Evolutionary conservation across 2,329 filamentous ascomycete genomes (phyloP), one percentile per base, ranked within the genome.

Genomic region (Fusarium ramigenum): DNA sequence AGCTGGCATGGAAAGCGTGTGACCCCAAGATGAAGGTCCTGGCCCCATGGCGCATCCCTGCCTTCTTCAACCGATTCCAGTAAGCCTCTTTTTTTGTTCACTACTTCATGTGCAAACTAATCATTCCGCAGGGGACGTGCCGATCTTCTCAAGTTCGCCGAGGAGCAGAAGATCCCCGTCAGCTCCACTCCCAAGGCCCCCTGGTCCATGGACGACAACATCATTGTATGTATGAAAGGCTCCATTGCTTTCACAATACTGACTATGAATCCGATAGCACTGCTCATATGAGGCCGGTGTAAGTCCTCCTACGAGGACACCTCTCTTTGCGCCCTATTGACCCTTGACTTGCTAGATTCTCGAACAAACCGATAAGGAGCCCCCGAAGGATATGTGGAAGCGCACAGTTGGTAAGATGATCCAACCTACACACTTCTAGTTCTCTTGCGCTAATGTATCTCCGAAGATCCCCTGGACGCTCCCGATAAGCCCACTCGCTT

Each of bases 361-460:
- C 16, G 91, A 92, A 82, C 86, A 87, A 64, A 83, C 85, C 16
- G 78, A 86, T 74, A 82, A 85, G 66, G 87, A 88, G 67, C 87
- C 92, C 44, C 91, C 91, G 21, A 85, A 88, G 75, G 89, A 93
- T 76, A 90, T 94, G 87, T 94, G 92, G 92, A 93, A 87, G 77
- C 83, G 88, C 78, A 88, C 87, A 30, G 77, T 82, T 49, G 63
- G 63, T 65, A 57, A 64, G 60, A 9, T 4, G 12, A 5, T 2
- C 0, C 25, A 28, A 6, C 25, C 2, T 4, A 6, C 21, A 42
- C 0, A 6, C 4, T 12, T 16, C 19, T 36, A 8, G 5, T 16
- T 34, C 34, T 4, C 18, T 28, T 44, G 12, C 8, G n/a, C 37
- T 66, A 18, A 66, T 18, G 1, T 10, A 1, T 23, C 28, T n/a